A percentile compares a stretch with the other conserved stretches of the same genome.
Conservation (phyloP, 2,329 filamentous ascomycete genomes). For the Magnaporthiopsis poae region DNA sequence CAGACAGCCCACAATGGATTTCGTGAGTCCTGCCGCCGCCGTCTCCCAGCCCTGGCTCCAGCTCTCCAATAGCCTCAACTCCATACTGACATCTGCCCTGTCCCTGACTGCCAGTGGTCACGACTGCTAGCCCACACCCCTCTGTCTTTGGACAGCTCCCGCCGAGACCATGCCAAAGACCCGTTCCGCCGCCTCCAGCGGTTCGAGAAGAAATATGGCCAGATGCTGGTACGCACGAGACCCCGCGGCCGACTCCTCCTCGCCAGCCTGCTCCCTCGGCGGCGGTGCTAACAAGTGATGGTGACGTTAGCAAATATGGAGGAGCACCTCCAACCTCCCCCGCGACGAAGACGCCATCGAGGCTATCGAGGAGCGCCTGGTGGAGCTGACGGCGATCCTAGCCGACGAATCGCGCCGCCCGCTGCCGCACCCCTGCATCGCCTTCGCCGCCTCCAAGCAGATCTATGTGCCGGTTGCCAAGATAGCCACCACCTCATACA, state of each 20-base stretch:
- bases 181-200: constrained; percentile 54
- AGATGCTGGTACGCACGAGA: constrained; percentile 42
- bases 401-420: constrained; percentile 82
- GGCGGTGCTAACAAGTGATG: not conserved
- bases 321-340: constrained; percentile 49
- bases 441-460: constrained; percentile 75
- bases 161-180: constrained; percentile 52
- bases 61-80: too few species aligned
- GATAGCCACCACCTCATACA: constrained; percentile 74
- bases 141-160: constrained; percentile 44
- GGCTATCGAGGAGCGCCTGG: constrained; percentile 51
- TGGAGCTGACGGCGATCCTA: constrained; percentile 61
- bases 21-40: constrained; percentile 2
- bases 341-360: constrained; percentile 53
- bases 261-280: not conserved
- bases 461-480: constrained; percentile 84
- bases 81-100: constrained; percentile 8
- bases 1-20: constrained; percentile 6
- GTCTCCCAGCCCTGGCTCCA: not conserved
- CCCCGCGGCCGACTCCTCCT: not conserved
- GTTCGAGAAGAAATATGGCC: constrained; percentile 57
- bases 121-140: constrained; percentile 55
- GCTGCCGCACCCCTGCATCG: constrained; percentile 81
- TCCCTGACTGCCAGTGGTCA: constrained; percentile 43
- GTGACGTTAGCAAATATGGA: constrained; percentile 44